Evolutionary conservation across 257 asterid genomes (phyloP).

Genomic region (Marsdenia floribunda): DNA sequence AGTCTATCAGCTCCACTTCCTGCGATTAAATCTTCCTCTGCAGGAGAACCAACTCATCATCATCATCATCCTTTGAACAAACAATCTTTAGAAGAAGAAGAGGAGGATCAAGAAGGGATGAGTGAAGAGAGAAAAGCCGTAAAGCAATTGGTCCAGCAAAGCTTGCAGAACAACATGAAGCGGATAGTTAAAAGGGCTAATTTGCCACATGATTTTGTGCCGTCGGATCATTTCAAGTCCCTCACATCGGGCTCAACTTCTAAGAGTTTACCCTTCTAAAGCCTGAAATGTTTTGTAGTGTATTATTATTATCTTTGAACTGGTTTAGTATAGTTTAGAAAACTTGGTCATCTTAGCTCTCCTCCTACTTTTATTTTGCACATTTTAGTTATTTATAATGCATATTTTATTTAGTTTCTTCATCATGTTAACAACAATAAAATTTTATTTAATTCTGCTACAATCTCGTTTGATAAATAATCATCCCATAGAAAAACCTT

Average conservation of each 20-base stretch:
- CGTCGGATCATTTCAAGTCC: slow-evolving; percentile 66
- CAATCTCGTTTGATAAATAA: too few species aligned
- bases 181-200: slow-evolving; percentile 83
- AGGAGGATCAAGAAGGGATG: slow-evolving; percentile 41
- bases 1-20: slow-evolving; percentile 54
- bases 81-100: slow-evolving; percentile 1
- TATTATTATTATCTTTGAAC: not conserved
- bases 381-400: too few species aligned
- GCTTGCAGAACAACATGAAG: slow-evolving; percentile 81
- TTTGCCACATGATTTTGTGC: slow-evolving; percentile 73
- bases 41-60: slow-evolving; percentile 10
- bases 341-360: too few species aligned
- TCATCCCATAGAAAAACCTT: too few species aligned
- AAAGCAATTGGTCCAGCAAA: slow-evolving; percentile 79
- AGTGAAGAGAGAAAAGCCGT: slow-evolving; percentile 83
- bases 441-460: too few species aligned
- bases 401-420: too few species aligned
- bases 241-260: slow-evolving; percentile 67
- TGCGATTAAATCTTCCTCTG: slow-evolving; percentile 17
- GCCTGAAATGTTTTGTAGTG: not conserved
- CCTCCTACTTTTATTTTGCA: not conserved
- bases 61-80: slow-evolving; percentile 10
- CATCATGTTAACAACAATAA: too few species aligned
- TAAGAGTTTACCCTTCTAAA: slow-evolving; percentile 84
- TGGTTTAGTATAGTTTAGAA: not conserved